Evolutionary conservation across 768 basidiomycete species (phyloP), one percentile per base, ranked within the genome.

Genomic region (Ramaria sp.): DNA sequence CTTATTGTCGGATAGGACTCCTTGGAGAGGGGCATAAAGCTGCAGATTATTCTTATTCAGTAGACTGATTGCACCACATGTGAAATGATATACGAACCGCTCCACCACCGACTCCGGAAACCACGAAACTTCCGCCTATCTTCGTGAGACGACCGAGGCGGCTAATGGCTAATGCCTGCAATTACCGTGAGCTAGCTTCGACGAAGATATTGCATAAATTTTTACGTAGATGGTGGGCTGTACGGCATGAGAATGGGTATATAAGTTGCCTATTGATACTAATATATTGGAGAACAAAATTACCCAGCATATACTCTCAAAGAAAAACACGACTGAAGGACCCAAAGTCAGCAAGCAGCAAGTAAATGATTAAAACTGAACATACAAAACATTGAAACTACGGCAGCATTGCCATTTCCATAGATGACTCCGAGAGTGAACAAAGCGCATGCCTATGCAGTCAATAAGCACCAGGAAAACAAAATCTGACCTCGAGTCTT

Each of bases 281-380:
- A 7, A 44, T n/a, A 18, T 8, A 44, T 18, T 9, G 42, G 5
- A 47, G 18, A 27, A 39, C 16, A 18, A 13, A 24, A 5, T 42
- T 32, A 52, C 38, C 56, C 56, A 83, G 60, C 83, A 85, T 56
- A 86, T 85, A 28, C 82, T 83, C 66, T 85, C 84, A 63, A 84
- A 83, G 72, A 82, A 83, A 73, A 85, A 84, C 52, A 86, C 67
- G 53, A 71, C 63, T 55, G 28, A 5, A n/a, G 39, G 16, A n/a
- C 18, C 16, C n/a, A n/a, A 41, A 41, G 16, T 41, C n/a, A 41
- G 39, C 20, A 41, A 8, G 20, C 16, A 41, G 16, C 16, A 41
- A n/a, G 39, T n/a, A 8, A n/a, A 22, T 9, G 39, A n/a, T 7
- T 20, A 38, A 28, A 22, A 25, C 47, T 12, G 20, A 7, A 30